These are phyloP conservation scores for Lecanicillium sp. DNA, from an alignment of 2,329 filamentous ascomycete species.

Conservation along the genomic window DNA sequence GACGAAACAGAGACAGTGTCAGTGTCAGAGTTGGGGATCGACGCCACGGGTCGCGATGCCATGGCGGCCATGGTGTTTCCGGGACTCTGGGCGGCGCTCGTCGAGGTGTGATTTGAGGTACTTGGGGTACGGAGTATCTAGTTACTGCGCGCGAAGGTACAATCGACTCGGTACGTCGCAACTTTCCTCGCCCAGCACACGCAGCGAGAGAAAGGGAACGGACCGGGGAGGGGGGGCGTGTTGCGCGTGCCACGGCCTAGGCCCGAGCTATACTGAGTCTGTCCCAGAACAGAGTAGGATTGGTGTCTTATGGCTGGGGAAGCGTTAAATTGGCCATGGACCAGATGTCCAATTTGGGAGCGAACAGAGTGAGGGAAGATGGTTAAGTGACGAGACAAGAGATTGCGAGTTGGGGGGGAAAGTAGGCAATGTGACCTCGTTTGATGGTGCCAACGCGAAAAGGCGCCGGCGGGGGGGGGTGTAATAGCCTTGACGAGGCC, in stretches of 20 bases:
- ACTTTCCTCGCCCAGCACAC: no score
- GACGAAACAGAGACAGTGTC: conserved; percentile 30
- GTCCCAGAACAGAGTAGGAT: conserved; percentile 11
- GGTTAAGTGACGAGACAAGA: not conserved
- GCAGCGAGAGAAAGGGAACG: no score
- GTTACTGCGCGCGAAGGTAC: no score
- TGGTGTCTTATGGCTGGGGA: conserved; percentile 12
- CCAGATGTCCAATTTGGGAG: not conserved
- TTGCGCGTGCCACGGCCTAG: conserved; percentile 4
- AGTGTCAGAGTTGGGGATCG: conserved; percentile 21
- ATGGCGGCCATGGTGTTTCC: conserved; percentile 12
- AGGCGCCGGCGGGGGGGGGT: not conserved
- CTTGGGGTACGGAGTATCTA: no score
- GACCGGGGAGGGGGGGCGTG: conserved; percentile 1
- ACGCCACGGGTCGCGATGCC: conserved; percentile 6
- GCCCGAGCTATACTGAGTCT: conserved; percentile 6
- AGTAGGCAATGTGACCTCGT: conserved; percentile 3
- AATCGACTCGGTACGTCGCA: no score
- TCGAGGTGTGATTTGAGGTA: no score
- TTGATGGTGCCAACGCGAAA: conserved; percentile 11
- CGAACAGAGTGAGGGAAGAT: not conserved
- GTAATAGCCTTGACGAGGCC: not conserved
- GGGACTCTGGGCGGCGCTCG: no score
- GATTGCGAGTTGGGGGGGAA: not conserved
- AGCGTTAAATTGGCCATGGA: conserved; percentile 14